A percentile compares a stretch with the other conserved stretches of the same genome.
Evolutionary conservation across 2,329 filamentous ascomycete genomes (phyloP).

Genomic region (Epichloe bromicola): DNA sequence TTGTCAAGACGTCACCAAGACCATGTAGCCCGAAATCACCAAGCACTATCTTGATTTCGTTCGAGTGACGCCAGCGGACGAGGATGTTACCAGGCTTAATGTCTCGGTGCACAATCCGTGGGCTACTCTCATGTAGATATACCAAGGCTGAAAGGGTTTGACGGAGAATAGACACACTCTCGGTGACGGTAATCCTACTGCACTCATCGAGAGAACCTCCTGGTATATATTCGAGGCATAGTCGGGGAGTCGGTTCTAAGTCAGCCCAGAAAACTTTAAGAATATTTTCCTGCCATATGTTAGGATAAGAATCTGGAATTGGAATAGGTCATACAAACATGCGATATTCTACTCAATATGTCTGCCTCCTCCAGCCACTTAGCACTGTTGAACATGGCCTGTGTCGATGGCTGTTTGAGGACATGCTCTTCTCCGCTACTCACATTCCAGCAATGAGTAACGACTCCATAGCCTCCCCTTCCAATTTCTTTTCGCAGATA

Average conservation of each 20-base stretch:
- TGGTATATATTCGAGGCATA: slow-evolving; percentile 8
- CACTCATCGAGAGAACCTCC: slow-evolving; percentile 5
- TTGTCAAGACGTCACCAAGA: slow-evolving; percentile 45
- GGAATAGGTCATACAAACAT: slow-evolving; percentile 7
- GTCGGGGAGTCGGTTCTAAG: not conserved
- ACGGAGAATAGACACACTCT: slow-evolving; percentile 7
- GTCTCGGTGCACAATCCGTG: slow-evolving; percentile 59
- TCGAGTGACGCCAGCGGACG: slow-evolving; percentile 27
- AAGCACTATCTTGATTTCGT: not conserved
- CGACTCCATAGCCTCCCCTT: slow-evolving; percentile 9
- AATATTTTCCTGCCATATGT: not conserved
- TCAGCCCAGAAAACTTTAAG: not conserved
- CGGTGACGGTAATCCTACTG: slow-evolving; percentile 4
- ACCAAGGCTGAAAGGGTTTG: slow-evolving; percentile 10
- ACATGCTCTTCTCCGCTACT: slow-evolving; percentile 11
- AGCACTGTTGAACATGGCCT: not conserved
- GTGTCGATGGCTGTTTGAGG: slow-evolving; percentile 11
- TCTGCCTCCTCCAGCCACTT: not conserved
- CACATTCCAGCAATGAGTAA: slow-evolving; percentile 12
- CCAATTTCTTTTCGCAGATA: slow-evolving; percentile 8
- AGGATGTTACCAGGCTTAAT: slow-evolving; percentile 91
- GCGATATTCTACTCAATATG: not conserved
- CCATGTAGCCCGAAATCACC: slow-evolving; percentile 14
- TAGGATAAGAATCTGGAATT: not conserved
- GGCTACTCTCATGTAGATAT: slow-evolving; percentile 31